Percentiles rank a stretch among this genome's conserved stretches.
Conservation (phyloP, 2,329 filamentous ascomycete species). For the Setomelanomma holmii region DNA sequence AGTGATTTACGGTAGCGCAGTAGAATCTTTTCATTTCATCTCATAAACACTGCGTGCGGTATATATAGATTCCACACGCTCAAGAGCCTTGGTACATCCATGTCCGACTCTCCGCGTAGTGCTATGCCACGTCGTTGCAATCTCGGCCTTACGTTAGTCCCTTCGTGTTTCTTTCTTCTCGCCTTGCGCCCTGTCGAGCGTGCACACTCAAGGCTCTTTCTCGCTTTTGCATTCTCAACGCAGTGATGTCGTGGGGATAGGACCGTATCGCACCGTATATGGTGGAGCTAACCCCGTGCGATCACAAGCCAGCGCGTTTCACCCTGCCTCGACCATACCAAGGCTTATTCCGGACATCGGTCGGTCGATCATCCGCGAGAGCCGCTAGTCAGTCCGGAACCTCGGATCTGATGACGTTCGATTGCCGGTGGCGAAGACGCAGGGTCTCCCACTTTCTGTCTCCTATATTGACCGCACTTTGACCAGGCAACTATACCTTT, state of each 20-base stretch:
- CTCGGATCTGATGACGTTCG: not conserved
- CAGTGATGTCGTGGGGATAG: not conserved
- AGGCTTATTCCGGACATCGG: not conserved
- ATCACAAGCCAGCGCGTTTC: not conserved
- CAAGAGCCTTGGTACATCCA: no score
- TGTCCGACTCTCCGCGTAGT: not conserved
- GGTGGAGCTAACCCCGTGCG: not conserved
- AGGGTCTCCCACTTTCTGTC: not conserved
- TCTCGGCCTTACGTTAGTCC: not conserved
- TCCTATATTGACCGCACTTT: not conserved
- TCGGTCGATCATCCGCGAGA: not conserved
- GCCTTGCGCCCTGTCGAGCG: not conserved
- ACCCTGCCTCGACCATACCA: not conserved
- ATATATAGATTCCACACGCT: not conserved
- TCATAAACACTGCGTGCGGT: not conserved
- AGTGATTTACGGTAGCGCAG: no score
- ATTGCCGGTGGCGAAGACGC: not conserved
- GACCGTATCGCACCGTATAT: not conserved
- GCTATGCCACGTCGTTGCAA: no score
- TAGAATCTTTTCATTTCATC: no score
- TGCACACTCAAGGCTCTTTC: not conserved
- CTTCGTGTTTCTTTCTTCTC: not conserved
- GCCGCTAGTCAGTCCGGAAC: not conserved
- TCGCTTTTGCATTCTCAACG: not conserved
- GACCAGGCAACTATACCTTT: not conserved